Evolutionary conservation across 1,284 basidiomycete species (phyloP).

Genomic region (Pseudozyma sp.): DNA sequence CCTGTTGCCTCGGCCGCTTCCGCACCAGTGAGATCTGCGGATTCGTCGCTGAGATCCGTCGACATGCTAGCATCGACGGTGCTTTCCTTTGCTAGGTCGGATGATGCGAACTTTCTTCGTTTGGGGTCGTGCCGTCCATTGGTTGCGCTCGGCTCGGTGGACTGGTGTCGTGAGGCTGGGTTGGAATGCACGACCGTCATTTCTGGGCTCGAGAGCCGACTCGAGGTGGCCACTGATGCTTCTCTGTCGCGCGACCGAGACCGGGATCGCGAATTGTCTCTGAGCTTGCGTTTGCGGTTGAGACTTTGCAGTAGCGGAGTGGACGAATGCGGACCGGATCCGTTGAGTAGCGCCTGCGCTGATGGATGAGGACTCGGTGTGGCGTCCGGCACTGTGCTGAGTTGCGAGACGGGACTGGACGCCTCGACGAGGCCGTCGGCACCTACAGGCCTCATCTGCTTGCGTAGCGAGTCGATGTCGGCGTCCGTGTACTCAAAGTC

Average conservation of each 20-base stretch:
- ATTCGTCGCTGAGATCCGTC: constrained; percentile 46
- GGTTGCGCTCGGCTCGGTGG: constrained; percentile 15
- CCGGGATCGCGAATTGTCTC: constrained; percentile 35
- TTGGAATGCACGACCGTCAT: constrained; percentile 43
- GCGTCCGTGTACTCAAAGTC: constrained; percentile 81
- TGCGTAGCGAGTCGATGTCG: constrained; percentile 78
- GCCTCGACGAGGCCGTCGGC: constrained; percentile 45
- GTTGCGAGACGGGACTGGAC: constrained; percentile 43
- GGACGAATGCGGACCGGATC: constrained; percentile 31
- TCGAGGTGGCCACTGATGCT: constrained; percentile 50
- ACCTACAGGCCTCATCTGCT: constrained; percentile 64
- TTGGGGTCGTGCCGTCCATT: constrained; percentile 36
- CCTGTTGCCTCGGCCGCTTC: not conserved
- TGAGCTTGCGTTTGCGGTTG: constrained; percentile 48
- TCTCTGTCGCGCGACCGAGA: constrained; percentile 45
- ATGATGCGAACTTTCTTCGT: constrained; percentile 23
- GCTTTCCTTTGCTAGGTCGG: constrained; percentile 20
- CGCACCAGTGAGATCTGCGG: constrained; percentile 17
- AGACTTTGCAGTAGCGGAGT: constrained; percentile 42
- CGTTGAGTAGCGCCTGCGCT: constrained; percentile 28
- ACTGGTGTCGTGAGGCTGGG: constrained; percentile 35
- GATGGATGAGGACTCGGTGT: constrained; percentile 46
- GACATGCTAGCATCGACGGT: constrained; percentile 27
- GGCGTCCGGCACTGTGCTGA: constrained; percentile 43
- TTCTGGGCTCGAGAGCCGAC: constrained; percentile 52